These are phyloP conservation scores for Collybiopsis luxurians DNA, from an alignment of 768 basidiomycete species.

Conservation along the genomic window DNA sequence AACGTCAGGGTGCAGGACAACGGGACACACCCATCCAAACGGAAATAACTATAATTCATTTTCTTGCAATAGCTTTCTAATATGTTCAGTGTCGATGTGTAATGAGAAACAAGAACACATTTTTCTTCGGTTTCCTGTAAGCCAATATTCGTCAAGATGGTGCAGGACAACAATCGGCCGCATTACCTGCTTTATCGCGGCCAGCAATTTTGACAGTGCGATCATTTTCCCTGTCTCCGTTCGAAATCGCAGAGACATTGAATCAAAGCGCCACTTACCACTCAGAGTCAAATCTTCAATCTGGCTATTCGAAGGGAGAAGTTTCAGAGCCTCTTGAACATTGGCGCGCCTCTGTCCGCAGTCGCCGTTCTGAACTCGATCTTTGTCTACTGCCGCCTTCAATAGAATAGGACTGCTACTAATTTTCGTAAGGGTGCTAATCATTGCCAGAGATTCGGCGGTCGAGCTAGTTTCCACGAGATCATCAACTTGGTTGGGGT, in stretches of 20 bases:
- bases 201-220: slow-evolving; percentile 64
- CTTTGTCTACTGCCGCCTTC: slow-evolving; percentile 72
- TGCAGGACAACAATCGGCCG: background rate
- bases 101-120: slow-evolving; percentile 95
- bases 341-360: slow-evolving; percentile 43
- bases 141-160: slow-evolving; percentile 7
- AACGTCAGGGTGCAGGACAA: background rate
- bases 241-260: slow-evolving; percentile 2
- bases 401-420: slow-evolving; percentile 90
- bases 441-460: slow-evolving; percentile 75
- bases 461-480: slow-evolving; percentile 64
- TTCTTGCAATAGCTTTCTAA: slow-evolving; percentile 83
- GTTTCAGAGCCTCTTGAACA: slow-evolving; percentile 55
- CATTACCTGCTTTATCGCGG: slow-evolving; percentile 53
- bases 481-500: slow-evolving; percentile 64
- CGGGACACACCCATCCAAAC: slow-evolving; percentile 76
- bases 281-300: slow-evolving; percentile 77
- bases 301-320: slow-evolving; percentile 58
- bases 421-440: slow-evolving; percentile 82
- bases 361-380: slow-evolving; percentile 38
- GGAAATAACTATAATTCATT: slow-evolving; percentile 71
- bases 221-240: slow-evolving; percentile 63
- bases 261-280: slow-evolving; percentile 44
- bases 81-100: slow-evolving; percentile 90
- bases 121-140: slow-evolving; percentile 82